These are phyloP conservation scores for Fusarium praegraminearum DNA, from an alignment of 2,329 filamentous ascomycete species.

Conservation along the genomic window DNA sequence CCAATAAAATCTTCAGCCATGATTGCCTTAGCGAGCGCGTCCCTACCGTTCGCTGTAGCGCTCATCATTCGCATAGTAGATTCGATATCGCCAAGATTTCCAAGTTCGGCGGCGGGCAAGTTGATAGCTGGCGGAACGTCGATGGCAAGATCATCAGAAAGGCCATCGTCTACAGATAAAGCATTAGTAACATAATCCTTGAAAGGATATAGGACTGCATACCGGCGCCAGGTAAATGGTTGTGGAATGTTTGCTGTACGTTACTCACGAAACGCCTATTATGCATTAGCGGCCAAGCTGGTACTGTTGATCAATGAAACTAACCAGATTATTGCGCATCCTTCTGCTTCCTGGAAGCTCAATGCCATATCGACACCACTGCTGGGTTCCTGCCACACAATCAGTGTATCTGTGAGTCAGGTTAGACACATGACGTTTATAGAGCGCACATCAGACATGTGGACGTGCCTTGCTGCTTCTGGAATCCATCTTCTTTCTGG, in stretches of 20 bases:
- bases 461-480: conserved; percentile 91
- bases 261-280: conserved; percentile 89
- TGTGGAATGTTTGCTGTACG: conserved; percentile 79
- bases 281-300: conserved; percentile 36
- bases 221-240: conserved; percentile 72
- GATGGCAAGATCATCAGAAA: conserved; percentile 86
- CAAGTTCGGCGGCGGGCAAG: conserved; percentile 83
- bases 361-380: conserved; percentile 96
- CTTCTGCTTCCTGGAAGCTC: conserved; percentile 97
- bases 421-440: conserved; percentile 45
- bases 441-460: conserved; percentile 12
- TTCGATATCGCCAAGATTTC: conserved; percentile 86
- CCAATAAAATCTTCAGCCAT: conserved; percentile 87
- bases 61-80: conserved; percentile 84
- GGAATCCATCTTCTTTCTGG: conserved; percentile 93
- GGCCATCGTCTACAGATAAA: conserved; percentile 74
- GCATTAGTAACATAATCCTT: conserved; percentile 44
- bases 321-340: conserved; percentile 92
- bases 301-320: conserved; percentile 36
- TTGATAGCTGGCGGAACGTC: conserved; percentile 78
- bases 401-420: conserved; percentile 81
- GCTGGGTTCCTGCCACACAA: conserved; percentile 92
- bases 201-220: conserved; percentile 45
- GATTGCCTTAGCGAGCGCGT: conserved; percentile 88
- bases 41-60: conserved; percentile 78